A percentile compares a stretch with the other conserved stretches of the same genome.
Conservation (phyloP, 306 rosid species). For the Comarum palustre region DNA sequence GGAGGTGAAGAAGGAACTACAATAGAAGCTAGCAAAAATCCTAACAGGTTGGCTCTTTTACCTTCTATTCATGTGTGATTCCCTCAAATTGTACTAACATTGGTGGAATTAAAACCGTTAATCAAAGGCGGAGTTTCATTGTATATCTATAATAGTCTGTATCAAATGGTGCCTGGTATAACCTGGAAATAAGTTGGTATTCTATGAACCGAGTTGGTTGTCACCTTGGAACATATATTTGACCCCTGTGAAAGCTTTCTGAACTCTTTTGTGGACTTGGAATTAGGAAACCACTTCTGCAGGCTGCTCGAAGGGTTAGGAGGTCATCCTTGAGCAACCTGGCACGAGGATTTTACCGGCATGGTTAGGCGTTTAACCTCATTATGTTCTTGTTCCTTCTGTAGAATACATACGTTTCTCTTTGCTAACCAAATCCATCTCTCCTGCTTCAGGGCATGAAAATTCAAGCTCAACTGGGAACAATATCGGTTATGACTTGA, state of each 20-base stretch:
- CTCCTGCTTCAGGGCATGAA: constrained; percentile 36
- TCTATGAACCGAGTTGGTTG: neutral
- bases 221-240: neutral
- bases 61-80: constrained; percentile 7
- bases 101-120: neutral
- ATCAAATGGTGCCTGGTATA: neutral
- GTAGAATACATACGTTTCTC: neutral
- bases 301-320: constrained; percentile 40
- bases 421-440: neutral
- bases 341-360: constrained; percentile 47
- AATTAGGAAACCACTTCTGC: constrained; percentile 34
- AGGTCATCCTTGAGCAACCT: constrained; percentile 53
- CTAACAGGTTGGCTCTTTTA: constrained; percentile 36
- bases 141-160: neutral
- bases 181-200: neutral
- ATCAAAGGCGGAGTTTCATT: neutral
- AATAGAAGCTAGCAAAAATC: constrained; percentile 44
- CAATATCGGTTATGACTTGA: constrained; percentile 30
- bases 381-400: neutral
- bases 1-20: constrained; percentile 48
- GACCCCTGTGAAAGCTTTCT: neutral
- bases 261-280: neutral
- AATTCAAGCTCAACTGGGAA: constrained; percentile 29
- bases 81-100: neutral
- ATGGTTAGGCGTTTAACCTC: constrained; percentile 29